Evolutionary conservation across 495 filamentous ascomycete genomes (phyloP).

Genomic region (Podospora sp.): DNA sequence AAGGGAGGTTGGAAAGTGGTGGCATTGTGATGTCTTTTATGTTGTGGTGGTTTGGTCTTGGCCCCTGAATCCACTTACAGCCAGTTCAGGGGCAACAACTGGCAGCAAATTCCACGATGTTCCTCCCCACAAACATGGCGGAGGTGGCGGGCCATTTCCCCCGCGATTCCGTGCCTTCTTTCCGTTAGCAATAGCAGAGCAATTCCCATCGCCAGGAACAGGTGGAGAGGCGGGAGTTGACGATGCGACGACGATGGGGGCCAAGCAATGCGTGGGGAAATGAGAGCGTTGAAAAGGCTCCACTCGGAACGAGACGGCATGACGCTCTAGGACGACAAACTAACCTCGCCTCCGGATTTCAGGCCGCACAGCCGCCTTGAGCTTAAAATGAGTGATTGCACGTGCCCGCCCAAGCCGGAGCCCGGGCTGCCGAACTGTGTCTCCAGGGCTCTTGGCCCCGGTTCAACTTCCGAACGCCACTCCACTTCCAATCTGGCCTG

Average conservation of each 20-base stretch:
- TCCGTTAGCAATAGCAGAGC: neutral
- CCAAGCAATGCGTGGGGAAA: neutral
- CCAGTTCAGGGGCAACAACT: no score
- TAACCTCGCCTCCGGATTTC: constrained; percentile 4
- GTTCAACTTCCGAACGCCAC: neutral
- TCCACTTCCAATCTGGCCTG: neutral
- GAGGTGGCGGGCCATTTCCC: neutral
- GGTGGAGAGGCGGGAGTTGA: neutral
- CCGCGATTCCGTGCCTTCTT: neutral
- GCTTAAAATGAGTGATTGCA: neutral
- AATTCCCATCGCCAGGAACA: neutral
- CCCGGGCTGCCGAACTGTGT: neutral
- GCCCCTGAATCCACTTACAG: neutral
- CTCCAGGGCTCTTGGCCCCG: neutral
- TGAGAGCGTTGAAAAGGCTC: neutral
- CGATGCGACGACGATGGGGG: neutral
- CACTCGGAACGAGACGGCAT: constrained; percentile 5
- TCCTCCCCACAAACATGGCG: neutral
- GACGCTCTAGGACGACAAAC: neutral
- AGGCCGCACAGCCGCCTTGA: constrained; percentile 1
- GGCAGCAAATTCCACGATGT: neutral
- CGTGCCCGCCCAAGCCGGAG: neutral
- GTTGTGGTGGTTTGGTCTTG: neutral
- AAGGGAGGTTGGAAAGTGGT: neutral
- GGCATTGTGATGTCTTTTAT: neutral